phyloP scores from a whole-genome alignment of 208 protist species.

The Trypanosoma platydactyli region DNA sequence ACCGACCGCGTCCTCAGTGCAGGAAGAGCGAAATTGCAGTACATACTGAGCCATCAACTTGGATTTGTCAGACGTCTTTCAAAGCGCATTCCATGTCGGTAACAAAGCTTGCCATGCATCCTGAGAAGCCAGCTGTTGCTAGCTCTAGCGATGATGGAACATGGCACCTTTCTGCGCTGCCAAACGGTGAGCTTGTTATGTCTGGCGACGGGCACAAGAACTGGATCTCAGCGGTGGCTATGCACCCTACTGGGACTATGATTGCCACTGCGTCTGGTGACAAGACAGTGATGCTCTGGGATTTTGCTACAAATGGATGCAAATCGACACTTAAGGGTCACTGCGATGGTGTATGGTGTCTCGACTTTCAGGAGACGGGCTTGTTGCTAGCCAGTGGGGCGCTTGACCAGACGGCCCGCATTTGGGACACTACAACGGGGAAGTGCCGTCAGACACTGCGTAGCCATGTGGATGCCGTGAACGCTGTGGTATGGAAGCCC shows the following conservation, averaged over 20 bases:
- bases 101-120: conserved; percentile 90
- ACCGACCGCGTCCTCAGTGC: conserved; percentile 32
- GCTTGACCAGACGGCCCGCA: conserved; percentile 93
- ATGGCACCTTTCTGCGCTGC: conserved; percentile 95
- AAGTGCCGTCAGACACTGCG: conserved; percentile 92
- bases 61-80: conserved; percentile 70
- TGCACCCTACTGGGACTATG: conserved; percentile 92
- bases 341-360: conserved; percentile 94
- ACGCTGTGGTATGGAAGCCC: conserved; percentile 91
- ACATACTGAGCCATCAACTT: conserved; percentile 39
- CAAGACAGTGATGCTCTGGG: conserved; percentile 96
- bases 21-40: not conserved
- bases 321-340: conserved; percentile 89
- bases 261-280: conserved; percentile 95
- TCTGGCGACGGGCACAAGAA: conserved; percentile 94
- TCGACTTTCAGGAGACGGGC: conserved; percentile 94
- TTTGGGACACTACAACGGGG: conserved; percentile 92
- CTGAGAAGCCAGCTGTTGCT: conserved; percentile 93
- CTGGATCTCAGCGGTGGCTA: conserved; percentile 89
- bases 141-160: conserved; percentile 95
- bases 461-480: conserved; percentile 95
- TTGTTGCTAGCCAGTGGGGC: conserved; percentile 90
- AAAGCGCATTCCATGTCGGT: conserved; percentile 88
- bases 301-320: conserved; percentile 92
- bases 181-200: conserved; percentile 93